These are phyloP conservation scores for Amanita muscaria DNA, from an alignment of 768 basidiomycete species.

Conservation along the genomic window DNA sequence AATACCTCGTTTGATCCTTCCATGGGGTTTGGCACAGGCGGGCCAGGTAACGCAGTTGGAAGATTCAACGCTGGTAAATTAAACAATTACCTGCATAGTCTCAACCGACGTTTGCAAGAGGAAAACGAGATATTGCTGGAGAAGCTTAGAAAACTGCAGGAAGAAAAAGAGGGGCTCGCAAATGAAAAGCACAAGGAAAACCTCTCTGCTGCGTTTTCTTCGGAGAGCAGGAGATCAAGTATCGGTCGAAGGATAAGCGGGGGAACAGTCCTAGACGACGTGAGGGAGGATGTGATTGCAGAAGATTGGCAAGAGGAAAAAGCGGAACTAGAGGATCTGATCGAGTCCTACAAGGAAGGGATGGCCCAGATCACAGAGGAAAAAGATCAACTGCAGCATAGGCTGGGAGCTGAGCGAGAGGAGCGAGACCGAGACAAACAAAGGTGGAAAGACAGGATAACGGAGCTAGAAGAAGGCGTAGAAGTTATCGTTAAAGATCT, in stretches of 20 bases:
- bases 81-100: slow-evolving; percentile 77
- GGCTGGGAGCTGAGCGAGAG: slow-evolving; percentile 43
- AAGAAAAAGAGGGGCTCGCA: slow-evolving; percentile 25
- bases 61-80: slow-evolving; percentile 81
- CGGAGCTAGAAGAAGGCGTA: slow-evolving; percentile 63
- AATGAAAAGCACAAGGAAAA: slow-evolving; percentile 1
- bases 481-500: slow-evolving; percentile 57
- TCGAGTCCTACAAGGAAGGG: slow-evolving; percentile 40
- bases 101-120: slow-evolving; percentile 76
- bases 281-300: slow-evolving; percentile 51
- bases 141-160: slow-evolving; percentile 46
- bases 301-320: slow-evolving; percentile 72
- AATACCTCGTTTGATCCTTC: slow-evolving; percentile 88
- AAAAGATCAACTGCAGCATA: slow-evolving; percentile 36
- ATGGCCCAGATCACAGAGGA: slow-evolving; percentile 37
- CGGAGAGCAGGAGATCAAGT: slow-evolving; percentile 27
- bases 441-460: slow-evolving; percentile 62
- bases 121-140: slow-evolving; percentile 68
- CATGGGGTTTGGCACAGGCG: slow-evolving; percentile 61
- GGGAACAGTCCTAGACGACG: slow-evolving; percentile 45
- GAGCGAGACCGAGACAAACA: slow-evolving; percentile 61
- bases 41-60: slow-evolving; percentile 56
- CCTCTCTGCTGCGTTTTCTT: slow-evolving; percentile 17
- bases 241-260: slow-evolving; percentile 39
- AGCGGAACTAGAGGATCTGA: slow-evolving; percentile 44